Evolutionary conservation across 345 rosid genomes (phyloP), one percentile per base, ranked within the genome.

Genomic region (Eutrema yunnanense): DNA sequence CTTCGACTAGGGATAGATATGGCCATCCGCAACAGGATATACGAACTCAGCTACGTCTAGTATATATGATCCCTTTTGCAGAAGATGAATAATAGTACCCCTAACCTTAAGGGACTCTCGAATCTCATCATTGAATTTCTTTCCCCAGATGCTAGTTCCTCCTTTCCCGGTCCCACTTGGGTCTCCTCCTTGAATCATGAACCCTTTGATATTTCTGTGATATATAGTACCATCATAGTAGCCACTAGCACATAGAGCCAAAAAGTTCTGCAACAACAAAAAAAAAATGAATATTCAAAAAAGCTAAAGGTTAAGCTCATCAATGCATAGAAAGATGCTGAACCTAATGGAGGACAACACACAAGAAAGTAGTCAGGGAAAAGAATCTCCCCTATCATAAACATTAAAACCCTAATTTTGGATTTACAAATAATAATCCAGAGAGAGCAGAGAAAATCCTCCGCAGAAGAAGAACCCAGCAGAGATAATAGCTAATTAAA

Each of bases 181-280:
- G 74, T 95, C 99, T 59, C 99, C 99, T 26, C 98, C 99, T 84
- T 95, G 99, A 75, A 95, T 95, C 99, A 95, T 95, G 78, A 92
- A 95, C 43, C 99, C 97, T 75, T 92, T 95, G 52, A 95, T 90
- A 40, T 95, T 95, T 14, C 99, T 75, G 66, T 95, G 99, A 78
- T 92, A 95, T 70, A 92, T 77, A 53, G 97, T 92, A 50, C 98
- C 86, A 26, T 95, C 98, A 51, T 90, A 92, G 73, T 87, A 95
- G 14, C 98, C 96, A 69, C 99, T 92, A 2, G 90, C 97, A 74
- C 97, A 92, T n/a, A 90, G 79, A 44, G 92, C 99, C 90, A 95
- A 80, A 67, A 92, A 95, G 75, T 95, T 95, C 99, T 92, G 92
- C 73, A 73, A 41, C 55, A 57, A 66, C n/a, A n/a, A 16, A 16